Percentiles rank a stretch among this genome's conserved stretches.
phyloP scores from a whole-genome alignment of 2,329 filamentous ascomycete species.

The Reticulascus tulasneorum region DNA sequence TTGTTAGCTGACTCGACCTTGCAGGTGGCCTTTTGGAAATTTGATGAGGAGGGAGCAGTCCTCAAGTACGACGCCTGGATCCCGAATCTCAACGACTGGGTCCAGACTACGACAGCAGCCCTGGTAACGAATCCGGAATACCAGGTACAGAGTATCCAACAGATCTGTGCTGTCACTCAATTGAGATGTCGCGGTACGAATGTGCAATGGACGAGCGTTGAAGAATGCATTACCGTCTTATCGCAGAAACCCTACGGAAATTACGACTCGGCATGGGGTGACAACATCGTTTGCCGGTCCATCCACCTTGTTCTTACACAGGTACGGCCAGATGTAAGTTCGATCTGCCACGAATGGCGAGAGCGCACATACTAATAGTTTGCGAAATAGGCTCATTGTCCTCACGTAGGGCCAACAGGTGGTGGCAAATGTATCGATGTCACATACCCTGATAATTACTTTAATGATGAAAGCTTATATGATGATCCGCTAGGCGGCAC shows the following conservation, averaged over 20 bases:
- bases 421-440: constrained; percentile 25
- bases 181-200: constrained; percentile 29
- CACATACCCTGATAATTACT: constrained; percentile 19
- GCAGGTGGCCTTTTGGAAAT: constrained; percentile 45
- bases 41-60: constrained; percentile 38
- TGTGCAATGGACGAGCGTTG: constrained; percentile 28
- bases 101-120: constrained; percentile 21
- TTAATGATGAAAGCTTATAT: constrained; percentile 19
- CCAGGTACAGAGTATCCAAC: constrained; percentile 22
- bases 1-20: no score
- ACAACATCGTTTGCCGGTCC: constrained; percentile 37
- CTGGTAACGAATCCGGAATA: constrained; percentile 21
- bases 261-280: constrained; percentile 38
- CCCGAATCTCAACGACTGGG: constrained; percentile 35
- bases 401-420: constrained; percentile 23
- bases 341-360: not conserved
- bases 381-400: constrained; percentile 21
- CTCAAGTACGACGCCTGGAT: constrained; percentile 39
- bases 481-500: constrained; percentile 19
- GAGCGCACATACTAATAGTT: not conserved
- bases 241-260: constrained; percentile 30
- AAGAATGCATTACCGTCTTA: constrained; percentile 27
- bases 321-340: constrained; percentile 22
- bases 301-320: constrained; percentile 35
- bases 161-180: constrained; percentile 30